phyloP scores from a whole-genome alignment of 2,329 filamentous ascomycete species.

The Penicillium sp. region DNA sequence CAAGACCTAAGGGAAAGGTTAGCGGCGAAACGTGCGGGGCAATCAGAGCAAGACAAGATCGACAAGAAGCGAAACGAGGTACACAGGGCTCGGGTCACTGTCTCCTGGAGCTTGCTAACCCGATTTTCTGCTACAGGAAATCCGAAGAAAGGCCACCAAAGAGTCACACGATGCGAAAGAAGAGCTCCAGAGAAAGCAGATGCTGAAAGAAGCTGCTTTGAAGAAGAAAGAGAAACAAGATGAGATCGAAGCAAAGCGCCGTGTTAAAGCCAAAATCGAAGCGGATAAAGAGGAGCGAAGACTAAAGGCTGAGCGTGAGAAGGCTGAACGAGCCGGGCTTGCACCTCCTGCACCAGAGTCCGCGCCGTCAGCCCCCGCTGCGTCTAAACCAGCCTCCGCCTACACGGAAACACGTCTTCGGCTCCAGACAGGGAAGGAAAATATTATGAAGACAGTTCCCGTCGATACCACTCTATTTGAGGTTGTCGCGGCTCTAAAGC shows the following conservation, averaged over 20 bases:
- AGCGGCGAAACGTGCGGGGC: slow-evolving; percentile 71
- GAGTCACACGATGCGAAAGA: slow-evolving; percentile 90
- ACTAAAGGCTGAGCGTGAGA: slow-evolving; percentile 81
- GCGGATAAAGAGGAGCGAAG: slow-evolving; percentile 90
- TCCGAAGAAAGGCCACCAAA: slow-evolving; percentile 84
- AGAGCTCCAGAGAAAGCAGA: slow-evolving; percentile 83
- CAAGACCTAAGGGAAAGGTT: slow-evolving; percentile 74
- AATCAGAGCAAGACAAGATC: slow-evolving; percentile 75
- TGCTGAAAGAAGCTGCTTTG: slow-evolving; percentile 84
- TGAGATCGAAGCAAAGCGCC: slow-evolving; percentile 83
- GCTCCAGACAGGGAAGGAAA: slow-evolving; percentile 76
- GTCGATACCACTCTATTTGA: slow-evolving; percentile 93
- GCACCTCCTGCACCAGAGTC: slow-evolving; percentile 55
- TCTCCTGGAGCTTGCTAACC: slow-evolving; percentile 9
- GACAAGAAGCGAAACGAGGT: slow-evolving; percentile 87
- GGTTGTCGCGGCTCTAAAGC: slow-evolving; percentile 75
- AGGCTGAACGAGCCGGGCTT: slow-evolving; percentile 82
- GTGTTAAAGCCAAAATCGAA: slow-evolving; percentile 91
- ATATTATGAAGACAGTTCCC: slow-evolving; percentile 83
- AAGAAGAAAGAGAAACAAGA: slow-evolving; percentile 88
- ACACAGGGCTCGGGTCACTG: slow-evolving; percentile 21
- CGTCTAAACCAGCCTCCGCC: slow-evolving; percentile 68
- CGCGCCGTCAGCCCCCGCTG: slow-evolving; percentile 51
- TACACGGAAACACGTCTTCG: slow-evolving; percentile 82
- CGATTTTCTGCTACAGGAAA: slow-evolving; percentile 51